Evolutionary conservation across 164 flowering plant species (phyloP).

Genomic region (Piper betle): DNA sequence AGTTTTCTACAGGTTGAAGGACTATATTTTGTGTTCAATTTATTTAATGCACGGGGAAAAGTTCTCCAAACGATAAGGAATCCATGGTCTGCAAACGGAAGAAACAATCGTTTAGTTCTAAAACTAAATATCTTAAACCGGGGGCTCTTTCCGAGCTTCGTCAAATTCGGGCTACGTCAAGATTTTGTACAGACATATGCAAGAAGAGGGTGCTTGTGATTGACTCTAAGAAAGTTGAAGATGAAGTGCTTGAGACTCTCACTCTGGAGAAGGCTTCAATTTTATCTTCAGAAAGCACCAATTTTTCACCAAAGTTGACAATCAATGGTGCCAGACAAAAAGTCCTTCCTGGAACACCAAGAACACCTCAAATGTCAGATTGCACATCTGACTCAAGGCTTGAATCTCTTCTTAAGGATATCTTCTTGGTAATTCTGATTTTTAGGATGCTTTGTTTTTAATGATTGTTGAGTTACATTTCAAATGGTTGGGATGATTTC

Average conservation of each 20-base stretch:
- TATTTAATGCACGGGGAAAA: conserved; percentile 41
- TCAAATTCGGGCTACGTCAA: conserved; percentile 32
- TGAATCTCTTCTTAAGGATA: conserved; percentile 85
- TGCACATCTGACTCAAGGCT: conserved; percentile 63
- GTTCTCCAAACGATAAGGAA: conserved; percentile 31
- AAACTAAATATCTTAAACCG: conserved; percentile 61
- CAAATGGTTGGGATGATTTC: too few species aligned
- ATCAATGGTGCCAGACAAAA: conserved; percentile 20
- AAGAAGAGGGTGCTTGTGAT: conserved; percentile 57
- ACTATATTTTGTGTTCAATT: too few species aligned
- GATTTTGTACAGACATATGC: conserved; percentile 66
- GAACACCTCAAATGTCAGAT: conserved; percentile 37
- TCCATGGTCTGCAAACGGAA: conserved; percentile 27
- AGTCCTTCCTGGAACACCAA: conserved; percentile 48
- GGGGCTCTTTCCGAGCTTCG: conserved; percentile 74
- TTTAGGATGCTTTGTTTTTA: background rate
- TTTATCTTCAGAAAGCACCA: conserved; percentile 36
- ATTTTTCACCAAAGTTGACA: conserved; percentile 6
- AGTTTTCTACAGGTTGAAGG: too few species aligned
- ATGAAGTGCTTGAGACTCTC: conserved; percentile 11
- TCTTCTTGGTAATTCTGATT: conserved; percentile 53
- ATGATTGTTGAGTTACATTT: background rate
- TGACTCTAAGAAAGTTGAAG: conserved; percentile 22
- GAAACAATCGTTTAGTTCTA: conserved; percentile 26
- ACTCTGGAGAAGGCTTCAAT: conserved; percentile 20